Base-by-base conservation (phyloP, 139 green algal genomes). In the Chlamydomonas sp. region DNA sequence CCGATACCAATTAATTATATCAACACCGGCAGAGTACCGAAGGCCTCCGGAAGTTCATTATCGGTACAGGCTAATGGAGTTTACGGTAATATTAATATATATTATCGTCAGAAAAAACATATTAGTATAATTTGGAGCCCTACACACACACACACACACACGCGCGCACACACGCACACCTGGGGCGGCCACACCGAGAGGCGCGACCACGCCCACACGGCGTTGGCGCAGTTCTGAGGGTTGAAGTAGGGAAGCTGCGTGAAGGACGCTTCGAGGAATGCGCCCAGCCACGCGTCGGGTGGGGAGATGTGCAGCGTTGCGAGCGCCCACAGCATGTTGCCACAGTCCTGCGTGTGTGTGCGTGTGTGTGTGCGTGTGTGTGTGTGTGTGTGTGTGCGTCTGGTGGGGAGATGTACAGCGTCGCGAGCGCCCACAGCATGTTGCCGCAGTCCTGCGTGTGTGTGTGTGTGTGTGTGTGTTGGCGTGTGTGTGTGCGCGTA, bases 271-370 rank as follows among this genome's bases (percentile, higher is more conserved):
- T 71, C 68, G 30, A 73, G 54, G 4, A 73, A 72, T 24, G 74
- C 71, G 4, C 39, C 63, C 74, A 84, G 60, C 74, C 74, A 84
- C 1, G 49, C 22, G 33, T 76, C 68, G 6, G 57, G 60, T 16
- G 74, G 74, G 6, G 16, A 39, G 33, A 79, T 61, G 10, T 59
- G 24, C 61, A 84, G 68, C 6, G 37, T 62, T 10, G 33, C 71
- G 0, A 76, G 48, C 2, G 78, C 69, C 78, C 73, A 84, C 20
- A 80, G 30, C 10, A 65, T 62, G 43, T 76, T 84, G 62, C 73
- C 50, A 31, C 67, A 79, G 57, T 68, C 61, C 73, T 84, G 67
- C 29, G 59, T 26, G 8, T 16, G 47, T 16, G 60, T n/a, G 31
- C 16, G 16, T 16, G 28, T 48, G 31, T 30, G 47, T 13, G 60